Evolutionary conservation across 495 filamentous ascomycete species (phyloP), one percentile per base, ranked within the genome.

Genomic region (Cercophora samala): DNA sequence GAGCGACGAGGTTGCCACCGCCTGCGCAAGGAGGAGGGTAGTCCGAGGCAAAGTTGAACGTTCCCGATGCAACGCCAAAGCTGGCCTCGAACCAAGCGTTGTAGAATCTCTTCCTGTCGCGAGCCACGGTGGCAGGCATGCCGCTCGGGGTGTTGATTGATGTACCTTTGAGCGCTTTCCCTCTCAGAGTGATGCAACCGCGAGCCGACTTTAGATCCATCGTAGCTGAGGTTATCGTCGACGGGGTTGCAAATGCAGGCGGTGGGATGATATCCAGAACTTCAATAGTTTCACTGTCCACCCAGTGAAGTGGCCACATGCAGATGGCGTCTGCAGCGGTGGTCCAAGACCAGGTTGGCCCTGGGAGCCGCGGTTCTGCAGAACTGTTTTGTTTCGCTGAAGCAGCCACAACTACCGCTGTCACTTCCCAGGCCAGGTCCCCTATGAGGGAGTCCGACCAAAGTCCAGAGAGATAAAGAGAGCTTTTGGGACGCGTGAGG

Each of bases 11-110:
- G 15, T 9, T 46, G 8, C 13, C 15, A 8, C 15, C 37, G 15
- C 37, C 11, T 13, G 2, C 9, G 13, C 5, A 46, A 46, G 37
- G 37, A 9, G 37, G 37, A 46, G 37, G 37, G 15, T 46, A 46
- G 37, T 46, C 37, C 2, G 37, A 46, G 15, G 37, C 37, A 17
- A 46, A 46, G 13, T 46, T 46, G 9, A 46, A 46, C 9, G 37
- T 46, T 46, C 37, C 37, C 3, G 37, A 1, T 13, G 37, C 13
- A 13, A 1, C 37, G 2, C 15, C 15, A 18, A 56, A 56, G 53
- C 53, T 56, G 22, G 53, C 53, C 22, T 56, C 53, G 18, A 56
- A 56, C 53, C 53, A 56, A 19, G n/a, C 53, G 53, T 56, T 56
- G 53, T 19, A 56, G 2, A 56, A 21, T 4, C n/a, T 56, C 6